Base-by-base conservation (phyloP, 306 rosid genomes). In the Biancaea sappan region DNA sequence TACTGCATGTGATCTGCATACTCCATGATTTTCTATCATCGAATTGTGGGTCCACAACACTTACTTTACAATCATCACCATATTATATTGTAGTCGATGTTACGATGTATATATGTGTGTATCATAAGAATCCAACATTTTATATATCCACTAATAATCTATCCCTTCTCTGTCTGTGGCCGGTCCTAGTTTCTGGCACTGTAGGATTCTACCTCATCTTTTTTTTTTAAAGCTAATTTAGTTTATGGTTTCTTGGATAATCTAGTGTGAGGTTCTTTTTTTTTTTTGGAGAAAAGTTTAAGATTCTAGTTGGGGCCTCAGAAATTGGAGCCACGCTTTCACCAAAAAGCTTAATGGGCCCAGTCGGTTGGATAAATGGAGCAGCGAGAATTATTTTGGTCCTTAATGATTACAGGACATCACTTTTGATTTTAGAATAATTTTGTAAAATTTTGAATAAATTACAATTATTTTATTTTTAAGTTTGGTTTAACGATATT, bases 1-100 rank as follows among this genome's bases (percentile, higher is more conserved):
- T 52, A 8, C 3, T 24, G 34, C 82, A 73, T 76, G 79, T 72
- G 73, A 15, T 22, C 25, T 63, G 3, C 5, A 5, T 11, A 13
- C 5, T 26, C 1, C 0, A 25, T 25, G 25, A 32, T 25, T 14
- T 54, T 54, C 61, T 16, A 54, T 58, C 41, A 31, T 31, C 41
- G 18, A 1, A 14, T 18, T 4, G 8, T 10, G 14, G 9, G 12
- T 31, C 14, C 35, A 16, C 15, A 31, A 32, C 35, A 29, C 66
- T 34, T 58, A 2, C 16, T 21, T 50, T 31, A 15, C 34, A 15
- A 58, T n/a, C n/a, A n/a, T n/a, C n/a, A n/a, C n/a, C n/a, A n/a
- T n/a, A n/a, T n/a, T n/a, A n/a, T n/a, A n/a, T n/a, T n/a, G n/a
- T n/a, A n/a, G n/a, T n/a, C n/a, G n/a, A n/a, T n/a, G n/a, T n/a